A percentile compares a stretch with the other conserved stretches of the same genome.
These are phyloP conservation scores for Tylopilus balloui DNA, from an alignment of 768 basidiomycete species.

Conservation along the genomic window DNA sequence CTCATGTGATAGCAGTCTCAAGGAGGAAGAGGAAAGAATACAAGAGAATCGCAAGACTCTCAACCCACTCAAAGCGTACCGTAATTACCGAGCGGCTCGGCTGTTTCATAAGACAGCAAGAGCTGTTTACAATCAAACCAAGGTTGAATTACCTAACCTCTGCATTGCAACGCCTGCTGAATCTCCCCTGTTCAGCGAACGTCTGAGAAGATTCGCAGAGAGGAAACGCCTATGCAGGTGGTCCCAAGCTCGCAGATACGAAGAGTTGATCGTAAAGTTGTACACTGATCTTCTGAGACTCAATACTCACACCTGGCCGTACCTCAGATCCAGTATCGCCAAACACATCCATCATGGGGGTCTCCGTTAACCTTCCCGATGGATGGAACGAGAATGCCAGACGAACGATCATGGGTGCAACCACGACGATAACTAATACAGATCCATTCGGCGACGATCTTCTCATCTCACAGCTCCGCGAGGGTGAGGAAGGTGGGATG, in stretches of 20 bases:
- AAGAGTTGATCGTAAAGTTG: not conserved
- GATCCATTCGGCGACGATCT: constrained; percentile 5
- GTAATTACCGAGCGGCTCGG: not conserved
- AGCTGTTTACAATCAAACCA: not conserved
- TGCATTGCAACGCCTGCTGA: not conserved
- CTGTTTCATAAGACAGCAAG: not conserved
- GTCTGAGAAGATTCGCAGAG: constrained; percentile 7
- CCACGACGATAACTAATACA: not conserved
- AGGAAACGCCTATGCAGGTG: not conserved
- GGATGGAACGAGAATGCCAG: not conserved
- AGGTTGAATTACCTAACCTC: not conserved
- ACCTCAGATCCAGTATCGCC: not conserved
- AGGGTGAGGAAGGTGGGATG: not conserved
- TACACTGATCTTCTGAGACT: not conserved
- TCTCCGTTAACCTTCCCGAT: not conserved
- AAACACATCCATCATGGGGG: not conserved
- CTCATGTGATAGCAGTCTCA: not conserved
- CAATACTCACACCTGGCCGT: not conserved
- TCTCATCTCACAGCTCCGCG: not conserved
- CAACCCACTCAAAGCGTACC: not conserved
- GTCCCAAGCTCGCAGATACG: constrained; percentile 5
- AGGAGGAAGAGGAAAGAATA: not conserved
- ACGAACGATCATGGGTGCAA: not conserved
- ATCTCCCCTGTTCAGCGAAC: not conserved
- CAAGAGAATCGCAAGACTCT: not conserved